phyloP scores from a whole-genome alignment of 1,284 basidiomycete genomes.

The Ganoderma leucocontextum region DNA sequence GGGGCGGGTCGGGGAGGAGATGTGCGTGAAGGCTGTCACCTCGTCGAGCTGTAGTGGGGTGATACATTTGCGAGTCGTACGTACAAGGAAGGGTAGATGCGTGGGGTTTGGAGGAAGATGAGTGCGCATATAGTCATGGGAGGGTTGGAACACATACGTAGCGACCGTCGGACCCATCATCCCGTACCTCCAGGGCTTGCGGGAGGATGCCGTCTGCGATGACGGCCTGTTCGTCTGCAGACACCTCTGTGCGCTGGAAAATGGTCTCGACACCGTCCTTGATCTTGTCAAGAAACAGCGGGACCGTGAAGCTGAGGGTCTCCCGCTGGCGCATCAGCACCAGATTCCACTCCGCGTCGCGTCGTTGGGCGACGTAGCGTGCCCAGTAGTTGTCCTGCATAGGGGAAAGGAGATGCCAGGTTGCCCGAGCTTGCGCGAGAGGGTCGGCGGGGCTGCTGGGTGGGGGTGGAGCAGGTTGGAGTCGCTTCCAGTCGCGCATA shows the following conservation, averaged over 20 bases:
- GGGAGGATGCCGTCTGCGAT: constrained; percentile 14
- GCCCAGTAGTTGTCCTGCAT: constrained; percentile 5
- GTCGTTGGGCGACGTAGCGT: constrained; percentile 10
- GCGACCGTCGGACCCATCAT: constrained; percentile 6
- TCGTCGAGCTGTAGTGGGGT: constrained; percentile 7
- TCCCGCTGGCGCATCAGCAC: background rate
- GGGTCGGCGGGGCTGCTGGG: background rate
- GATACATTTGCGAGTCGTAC: no score
- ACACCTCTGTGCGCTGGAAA: background rate
- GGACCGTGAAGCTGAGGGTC: background rate
- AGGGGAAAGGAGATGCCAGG: constrained; percentile 14
- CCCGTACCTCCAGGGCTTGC: constrained; percentile 9
- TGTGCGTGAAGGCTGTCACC: constrained; percentile 18
- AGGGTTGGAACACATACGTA: constrained; percentile 5
- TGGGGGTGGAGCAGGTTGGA: background rate
- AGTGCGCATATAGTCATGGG: background rate
- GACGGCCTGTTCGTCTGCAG: background rate
- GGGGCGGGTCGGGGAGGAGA: constrained; percentile 23
- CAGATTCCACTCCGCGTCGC: constrained; percentile 3
- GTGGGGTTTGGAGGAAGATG: background rate
- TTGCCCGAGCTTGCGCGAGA: constrained; percentile 6
- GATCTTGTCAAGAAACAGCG: constrained; percentile 4
- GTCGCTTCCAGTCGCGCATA: constrained; percentile 14
- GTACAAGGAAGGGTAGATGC: background rate
- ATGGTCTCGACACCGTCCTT: background rate